These are phyloP conservation scores for Inga laurina DNA, from an alignment of 306 rosid species.

Conservation along the genomic window DNA sequence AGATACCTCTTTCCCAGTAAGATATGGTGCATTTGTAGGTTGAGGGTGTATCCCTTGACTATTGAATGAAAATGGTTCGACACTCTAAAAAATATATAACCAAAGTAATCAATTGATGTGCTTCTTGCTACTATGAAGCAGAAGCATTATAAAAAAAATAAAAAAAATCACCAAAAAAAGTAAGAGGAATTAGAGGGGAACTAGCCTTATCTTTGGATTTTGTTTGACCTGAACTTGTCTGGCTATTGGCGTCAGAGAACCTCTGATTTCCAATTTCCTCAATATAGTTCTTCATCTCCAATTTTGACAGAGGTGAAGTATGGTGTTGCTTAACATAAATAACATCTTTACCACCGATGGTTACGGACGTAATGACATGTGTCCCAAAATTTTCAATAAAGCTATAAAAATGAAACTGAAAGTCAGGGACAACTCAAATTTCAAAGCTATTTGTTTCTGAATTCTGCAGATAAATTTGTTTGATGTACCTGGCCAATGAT, in stretches of 20 bases:
- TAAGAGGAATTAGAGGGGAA: slow-evolving; percentile 31
- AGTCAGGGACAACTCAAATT: slow-evolving; percentile 31
- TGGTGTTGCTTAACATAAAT: slow-evolving; percentile 82
- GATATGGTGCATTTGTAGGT: slow-evolving; percentile 65
- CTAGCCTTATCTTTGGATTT: slow-evolving; percentile 82
- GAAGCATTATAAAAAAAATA: neutral
- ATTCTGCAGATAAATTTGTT: slow-evolving; percentile 16
- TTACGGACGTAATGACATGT: slow-evolving; percentile 76
- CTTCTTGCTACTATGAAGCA: slow-evolving; percentile 16
- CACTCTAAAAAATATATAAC: slow-evolving; percentile 43
- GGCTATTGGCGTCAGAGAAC: slow-evolving; percentile 60
- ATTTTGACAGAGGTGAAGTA: slow-evolving; percentile 68
- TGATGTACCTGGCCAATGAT: slow-evolving; percentile 71
- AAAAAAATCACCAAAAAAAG: neutral
- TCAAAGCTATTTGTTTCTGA: slow-evolving; percentile 23
- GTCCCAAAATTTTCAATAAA: slow-evolving; percentile 90
- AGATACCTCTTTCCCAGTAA: slow-evolving; percentile 77
- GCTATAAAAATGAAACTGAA: slow-evolving; percentile 50
- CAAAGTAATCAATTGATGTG: slow-evolving; percentile 4
- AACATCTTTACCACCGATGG: slow-evolving; percentile 91
- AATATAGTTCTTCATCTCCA: slow-evolving; percentile 76
- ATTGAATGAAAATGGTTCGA: slow-evolving; percentile 73
- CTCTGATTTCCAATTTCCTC: slow-evolving; percentile 78
- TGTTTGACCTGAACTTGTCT: slow-evolving; percentile 61
- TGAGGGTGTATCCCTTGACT: slow-evolving; percentile 87